Evolutionary conservation across 169 alveolate genomes (phyloP).

Genomic region (Hepatocystis sp.): DNA sequence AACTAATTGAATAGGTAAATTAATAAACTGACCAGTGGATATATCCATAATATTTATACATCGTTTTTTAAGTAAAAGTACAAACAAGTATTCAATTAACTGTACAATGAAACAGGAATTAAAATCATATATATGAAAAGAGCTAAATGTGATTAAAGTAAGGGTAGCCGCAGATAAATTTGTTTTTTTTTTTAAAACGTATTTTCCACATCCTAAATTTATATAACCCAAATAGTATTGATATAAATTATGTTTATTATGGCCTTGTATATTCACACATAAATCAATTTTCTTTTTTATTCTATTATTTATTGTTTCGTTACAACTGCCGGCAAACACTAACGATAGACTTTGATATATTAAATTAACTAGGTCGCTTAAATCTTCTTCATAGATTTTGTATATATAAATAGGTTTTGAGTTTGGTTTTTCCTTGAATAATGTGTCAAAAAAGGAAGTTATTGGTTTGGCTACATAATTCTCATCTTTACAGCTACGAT

Average conservation of each 20-base stretch:
- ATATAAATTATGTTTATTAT: conserved; percentile 59
- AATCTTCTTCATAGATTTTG: conserved; percentile 55
- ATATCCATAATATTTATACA: conserved; percentile 39
- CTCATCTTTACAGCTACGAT: no score
- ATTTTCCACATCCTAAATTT: conserved; percentile 75
- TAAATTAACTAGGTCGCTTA: conserved; percentile 40
- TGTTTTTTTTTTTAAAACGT: conserved; percentile 51
- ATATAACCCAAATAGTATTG: conserved; percentile 73
- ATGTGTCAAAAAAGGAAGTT: no score
- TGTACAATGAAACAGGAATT: conserved; percentile 53
- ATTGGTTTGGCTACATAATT: no score
- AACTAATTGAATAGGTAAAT: conserved; percentile 47
- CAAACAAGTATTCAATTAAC: conserved; percentile 53
- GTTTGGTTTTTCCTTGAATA: conserved; percentile 1
- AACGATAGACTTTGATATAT: conserved; percentile 66
- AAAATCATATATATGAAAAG: conserved; percentile 61
- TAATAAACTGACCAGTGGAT: conserved; percentile 33
- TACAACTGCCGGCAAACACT: conserved; percentile 71
- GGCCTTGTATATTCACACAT: conserved; percentile 28
- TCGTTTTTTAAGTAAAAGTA: conserved; percentile 42
- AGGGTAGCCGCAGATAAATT: conserved; percentile 40
- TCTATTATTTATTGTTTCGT: conserved; percentile 48
- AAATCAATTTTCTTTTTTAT: conserved; percentile 63
- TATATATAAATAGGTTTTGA: conserved; percentile 8
- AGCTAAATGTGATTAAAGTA: conserved; percentile 44